Conservation (phyloP, 1,284 basidiomycete species). For the Fomitopsis palustris region DNA sequence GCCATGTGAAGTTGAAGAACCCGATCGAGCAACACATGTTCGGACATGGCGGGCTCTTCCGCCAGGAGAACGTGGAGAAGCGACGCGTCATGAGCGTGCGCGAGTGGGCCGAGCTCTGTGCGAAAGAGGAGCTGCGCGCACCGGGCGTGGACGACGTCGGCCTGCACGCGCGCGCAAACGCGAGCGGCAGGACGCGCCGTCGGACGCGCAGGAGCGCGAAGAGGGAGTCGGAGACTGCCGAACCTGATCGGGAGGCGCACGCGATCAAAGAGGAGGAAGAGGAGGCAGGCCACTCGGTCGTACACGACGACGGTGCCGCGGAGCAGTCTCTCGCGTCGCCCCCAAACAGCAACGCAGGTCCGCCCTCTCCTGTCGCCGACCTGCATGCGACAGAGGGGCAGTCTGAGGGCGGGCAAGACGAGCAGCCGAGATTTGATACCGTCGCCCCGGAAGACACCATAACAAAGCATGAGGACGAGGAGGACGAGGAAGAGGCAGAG, state of each 20-base stretch:
- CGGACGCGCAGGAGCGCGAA: constrained; percentile 21
- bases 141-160: constrained; percentile 70
- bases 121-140: constrained; percentile 62
- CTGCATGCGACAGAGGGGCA: not conserved
- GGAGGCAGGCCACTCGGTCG: constrained; percentile 8
- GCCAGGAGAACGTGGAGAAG: constrained; percentile 91
- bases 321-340: constrained; percentile 19
- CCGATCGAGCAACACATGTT: constrained; percentile 93
- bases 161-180: constrained; percentile 41
- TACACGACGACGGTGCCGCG: constrained; percentile 10
- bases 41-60: constrained; percentile 82
- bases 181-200: constrained; percentile 14
- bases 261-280: constrained; percentile 34
- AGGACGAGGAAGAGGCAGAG: constrained; percentile 30
- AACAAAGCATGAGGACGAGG: constrained; percentile 10
- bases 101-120: constrained; percentile 85
- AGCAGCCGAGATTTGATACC: not conserved
- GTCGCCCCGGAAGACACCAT: too few relatives aligned
- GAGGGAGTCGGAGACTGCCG: constrained; percentile 32
- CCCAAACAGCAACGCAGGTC: constrained; percentile 14
- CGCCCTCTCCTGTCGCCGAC: not conserved
- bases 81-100: constrained; percentile 78
- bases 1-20: constrained; percentile 72
- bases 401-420: not conserved
- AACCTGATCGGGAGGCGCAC: constrained; percentile 31